Evolutionary conservation across 108 stramenopile species (phyloP).

Genomic region (Discostella pseudostelligera): DNA sequence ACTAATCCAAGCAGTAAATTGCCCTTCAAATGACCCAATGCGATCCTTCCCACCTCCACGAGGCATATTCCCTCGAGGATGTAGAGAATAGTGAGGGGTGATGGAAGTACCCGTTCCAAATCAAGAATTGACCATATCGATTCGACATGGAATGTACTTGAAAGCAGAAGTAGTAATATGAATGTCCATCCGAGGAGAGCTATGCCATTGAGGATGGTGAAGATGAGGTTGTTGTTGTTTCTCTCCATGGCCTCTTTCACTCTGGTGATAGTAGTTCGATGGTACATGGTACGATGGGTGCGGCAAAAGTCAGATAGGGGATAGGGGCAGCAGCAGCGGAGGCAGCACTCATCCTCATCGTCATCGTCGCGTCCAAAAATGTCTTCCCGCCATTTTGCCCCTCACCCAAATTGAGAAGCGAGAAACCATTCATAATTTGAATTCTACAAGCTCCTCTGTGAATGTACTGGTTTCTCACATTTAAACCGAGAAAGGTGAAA

Average conservation of each 20-base stretch:
- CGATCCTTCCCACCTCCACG: slow-evolving; percentile 52
- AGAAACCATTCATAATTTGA: too few species aligned
- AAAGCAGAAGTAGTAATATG: slow-evolving; percentile 19
- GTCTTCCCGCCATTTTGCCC: too few species aligned
- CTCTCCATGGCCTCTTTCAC: too few species aligned
- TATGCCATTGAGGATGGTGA: slow-evolving; percentile 30
- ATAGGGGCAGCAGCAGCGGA: too few species aligned
- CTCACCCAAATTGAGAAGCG: too few species aligned
- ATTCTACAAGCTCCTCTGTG: too few species aligned
- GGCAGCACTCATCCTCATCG: too few species aligned
- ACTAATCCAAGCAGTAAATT: slow-evolving; percentile 47
- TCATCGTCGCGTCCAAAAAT: too few species aligned
- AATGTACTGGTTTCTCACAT: too few species aligned
- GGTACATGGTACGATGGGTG: too few species aligned
- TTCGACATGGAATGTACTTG: background rate
- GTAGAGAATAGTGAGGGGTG: slow-evolving; percentile 13
- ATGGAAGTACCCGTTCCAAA: background rate
- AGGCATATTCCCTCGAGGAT: slow-evolving; percentile 50
- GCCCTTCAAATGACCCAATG: slow-evolving; percentile 44
- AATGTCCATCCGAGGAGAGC: slow-evolving; percentile 35
- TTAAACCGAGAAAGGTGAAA: too few species aligned
- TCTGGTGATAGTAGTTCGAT: slow-evolving; percentile 8
- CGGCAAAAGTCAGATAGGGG: too few species aligned
- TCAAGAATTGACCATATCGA: background rate
- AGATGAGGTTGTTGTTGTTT: slow-evolving; percentile 19